These are phyloP conservation scores for Alternaria brassicicola DNA, from an alignment of 2,329 filamentous ascomycete species.

Conservation along the genomic window DNA sequence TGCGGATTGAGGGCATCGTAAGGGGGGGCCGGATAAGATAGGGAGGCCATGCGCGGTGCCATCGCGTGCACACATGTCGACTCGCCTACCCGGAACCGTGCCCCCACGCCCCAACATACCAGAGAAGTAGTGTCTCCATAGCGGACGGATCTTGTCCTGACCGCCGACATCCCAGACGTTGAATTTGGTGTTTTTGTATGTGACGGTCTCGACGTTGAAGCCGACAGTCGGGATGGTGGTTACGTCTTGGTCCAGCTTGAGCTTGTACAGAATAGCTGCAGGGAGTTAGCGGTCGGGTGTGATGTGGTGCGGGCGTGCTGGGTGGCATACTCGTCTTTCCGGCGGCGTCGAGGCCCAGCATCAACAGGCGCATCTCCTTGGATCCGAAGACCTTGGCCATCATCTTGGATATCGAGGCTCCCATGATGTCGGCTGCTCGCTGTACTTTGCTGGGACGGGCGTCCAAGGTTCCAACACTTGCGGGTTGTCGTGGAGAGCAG, in stretches of 20 bases:
- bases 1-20: neutral
- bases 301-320: neutral
- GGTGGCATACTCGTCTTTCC: constrained; percentile 80
- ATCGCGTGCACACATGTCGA: constrained; percentile 18
- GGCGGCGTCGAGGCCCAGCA: constrained; percentile 95
- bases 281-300: constrained; percentile 21
- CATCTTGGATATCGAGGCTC: constrained; percentile 87
- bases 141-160: constrained; percentile 99
- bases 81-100: constrained; percentile 42
- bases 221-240: constrained; percentile 99
- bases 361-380: constrained; percentile 97
- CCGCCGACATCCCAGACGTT: constrained; percentile 99
- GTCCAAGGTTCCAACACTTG: neutral
- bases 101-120: constrained; percentile 53
- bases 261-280: constrained; percentile 92
- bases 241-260: constrained; percentile 99
- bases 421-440: constrained; percentile 69
- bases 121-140: constrained; percentile 99
- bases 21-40: neutral
- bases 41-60: constrained; percentile 21
- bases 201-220: constrained; percentile 99
- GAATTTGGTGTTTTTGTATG: constrained; percentile 99
- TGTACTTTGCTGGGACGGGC: constrained; percentile 1
- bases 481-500: neutral
- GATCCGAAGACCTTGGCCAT: constrained; percentile 99